Evolutionary conservation across 2,329 filamentous ascomycete genomes (phyloP), one percentile per base, ranked within the genome.

Genomic region (Aspergillus brasiliensis): DNA sequence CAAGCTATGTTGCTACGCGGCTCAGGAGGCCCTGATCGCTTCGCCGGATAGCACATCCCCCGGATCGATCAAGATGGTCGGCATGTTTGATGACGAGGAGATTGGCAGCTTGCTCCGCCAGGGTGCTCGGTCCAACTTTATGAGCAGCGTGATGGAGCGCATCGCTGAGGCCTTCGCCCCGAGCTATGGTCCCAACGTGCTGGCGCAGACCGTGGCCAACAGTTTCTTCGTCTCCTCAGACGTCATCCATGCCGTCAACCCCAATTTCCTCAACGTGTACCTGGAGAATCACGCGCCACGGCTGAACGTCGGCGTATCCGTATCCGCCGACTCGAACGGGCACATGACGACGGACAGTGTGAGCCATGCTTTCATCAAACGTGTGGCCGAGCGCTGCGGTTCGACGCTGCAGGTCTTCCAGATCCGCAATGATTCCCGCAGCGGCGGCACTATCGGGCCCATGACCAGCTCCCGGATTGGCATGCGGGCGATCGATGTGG

Each of bases 51-150:
- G 76, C 19, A 71, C 83, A 8, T 80, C 79, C 40, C 73, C 80
- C 1, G 76, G 88, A n/a, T 85, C 89, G 56, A 87, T 98, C 77
- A 96, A 96, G 78, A 83, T 97, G 57, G 91, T 95, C 37, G 92
- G 90, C n/a, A 88, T 97, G 69, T 98, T 98, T 71, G 95, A 98
- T 73, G 91, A 97, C 70, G 95, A 99, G 77, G 95, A 99, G 77
- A 96, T 99, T 62, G 95, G 95, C 62, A 96, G 91, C 25, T 83
- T 92, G 8, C 86, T 97, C 53, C 90, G 94, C 58, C 94, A 98
- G 79, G 95, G 95, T 62, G 95, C 95, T 5, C 84, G 86, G 56
- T 88, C 91, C 58, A 98, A 97, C 81, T 96, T 97, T 81, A 84
- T 98, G 59, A 90, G 91, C 42, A 83, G 85, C 38, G 85, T 89